A percentile compares a stretch with the other conserved stretches of the same genome.
phyloP scores from a whole-genome alignment of 1,284 basidiomycete species.

The Ceratobasidium sp. region DNA sequence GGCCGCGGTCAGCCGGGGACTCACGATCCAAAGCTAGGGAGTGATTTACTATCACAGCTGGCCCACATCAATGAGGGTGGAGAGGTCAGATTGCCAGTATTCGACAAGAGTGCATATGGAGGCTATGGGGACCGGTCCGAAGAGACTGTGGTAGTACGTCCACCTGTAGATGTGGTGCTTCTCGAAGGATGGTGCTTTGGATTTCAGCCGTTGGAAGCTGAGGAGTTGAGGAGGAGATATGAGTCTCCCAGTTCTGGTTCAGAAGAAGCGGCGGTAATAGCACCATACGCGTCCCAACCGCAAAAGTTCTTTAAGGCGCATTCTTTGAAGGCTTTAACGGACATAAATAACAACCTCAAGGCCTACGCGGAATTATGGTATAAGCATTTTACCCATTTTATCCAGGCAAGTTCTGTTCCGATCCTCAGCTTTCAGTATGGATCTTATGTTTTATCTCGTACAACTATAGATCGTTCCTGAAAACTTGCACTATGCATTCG shows the following conservation, averaged over 20 bases:
- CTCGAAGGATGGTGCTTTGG: slow-evolving; percentile 89
- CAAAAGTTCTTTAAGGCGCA: slow-evolving; percentile 49
- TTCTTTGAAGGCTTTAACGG: slow-evolving; percentile 65
- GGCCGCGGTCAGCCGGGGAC: slow-evolving; percentile 91
- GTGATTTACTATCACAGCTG: slow-evolving; percentile 66
- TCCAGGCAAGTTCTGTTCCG: slow-evolving; percentile 67
- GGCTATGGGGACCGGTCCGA: slow-evolving; percentile 87
- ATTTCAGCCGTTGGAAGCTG: slow-evolving; percentile 69
- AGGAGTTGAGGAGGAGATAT: slow-evolving; percentile 62
- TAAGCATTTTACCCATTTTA: slow-evolving; percentile 73
- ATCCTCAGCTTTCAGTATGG: neutral
- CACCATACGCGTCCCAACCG: neutral
- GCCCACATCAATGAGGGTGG: slow-evolving; percentile 62
- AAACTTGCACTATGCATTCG: slow-evolving; percentile 59
- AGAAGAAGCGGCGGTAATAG: neutral
- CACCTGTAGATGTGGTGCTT: slow-evolving; percentile 84
- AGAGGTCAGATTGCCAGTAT: slow-evolving; percentile 76
- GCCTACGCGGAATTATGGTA: slow-evolving; percentile 74
- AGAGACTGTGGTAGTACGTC: slow-evolving; percentile 56
- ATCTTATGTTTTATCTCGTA: neutral
- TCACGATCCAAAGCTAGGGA: slow-evolving; percentile 80
- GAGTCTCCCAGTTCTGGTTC: slow-evolving; percentile 7
- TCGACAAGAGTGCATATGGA: slow-evolving; percentile 84
- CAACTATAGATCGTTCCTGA: slow-evolving; percentile 15
- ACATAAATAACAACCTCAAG: slow-evolving; percentile 72